Conservation (phyloP, 148 eudicot species). For the Drosera capensis region DNA sequence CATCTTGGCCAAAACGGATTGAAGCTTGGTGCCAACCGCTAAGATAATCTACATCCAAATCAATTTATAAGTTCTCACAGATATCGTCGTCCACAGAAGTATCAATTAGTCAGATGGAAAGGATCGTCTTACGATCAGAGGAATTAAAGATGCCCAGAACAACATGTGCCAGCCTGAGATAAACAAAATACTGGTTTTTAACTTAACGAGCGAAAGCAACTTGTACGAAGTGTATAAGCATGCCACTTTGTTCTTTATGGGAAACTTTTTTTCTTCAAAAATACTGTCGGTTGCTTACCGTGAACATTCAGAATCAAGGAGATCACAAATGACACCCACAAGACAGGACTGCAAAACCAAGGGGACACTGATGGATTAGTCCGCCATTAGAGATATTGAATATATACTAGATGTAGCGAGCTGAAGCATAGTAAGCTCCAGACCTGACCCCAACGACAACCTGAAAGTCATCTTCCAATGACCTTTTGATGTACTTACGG, state of each 20-base stretch:
- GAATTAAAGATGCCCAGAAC: conserved; percentile 66
- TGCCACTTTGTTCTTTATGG: neutral
- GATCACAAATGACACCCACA: conserved; percentile 73
- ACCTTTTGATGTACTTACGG: conserved; percentile 84
- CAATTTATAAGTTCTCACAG: neutral
- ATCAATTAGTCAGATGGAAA: too few species aligned
- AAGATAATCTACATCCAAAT: conserved; percentile 40
- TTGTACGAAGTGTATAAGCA: too few species aligned
- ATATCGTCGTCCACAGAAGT: too few species aligned
- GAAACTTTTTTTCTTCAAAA: neutral
- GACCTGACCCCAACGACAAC: conserved; percentile 83
- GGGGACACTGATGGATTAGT: neutral
- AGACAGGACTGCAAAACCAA: conserved; percentile 44
- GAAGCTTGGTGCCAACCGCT: conserved; percentile 92
- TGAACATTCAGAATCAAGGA: conserved; percentile 68
- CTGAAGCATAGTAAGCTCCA: neutral
- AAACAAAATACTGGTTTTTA: neutral
- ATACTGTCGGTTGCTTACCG: conserved; percentile 40
- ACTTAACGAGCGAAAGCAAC: neutral
- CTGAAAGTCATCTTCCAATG: conserved; percentile 87
- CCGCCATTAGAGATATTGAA: neutral
- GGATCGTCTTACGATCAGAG: conserved; percentile 62
- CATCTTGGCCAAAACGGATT: conserved; percentile 64
- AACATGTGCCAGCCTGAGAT: conserved; percentile 61
- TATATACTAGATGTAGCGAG: neutral